Base-by-base conservation (phyloP, 345 rosid genomes). In the Brassica carinata region DNA sequence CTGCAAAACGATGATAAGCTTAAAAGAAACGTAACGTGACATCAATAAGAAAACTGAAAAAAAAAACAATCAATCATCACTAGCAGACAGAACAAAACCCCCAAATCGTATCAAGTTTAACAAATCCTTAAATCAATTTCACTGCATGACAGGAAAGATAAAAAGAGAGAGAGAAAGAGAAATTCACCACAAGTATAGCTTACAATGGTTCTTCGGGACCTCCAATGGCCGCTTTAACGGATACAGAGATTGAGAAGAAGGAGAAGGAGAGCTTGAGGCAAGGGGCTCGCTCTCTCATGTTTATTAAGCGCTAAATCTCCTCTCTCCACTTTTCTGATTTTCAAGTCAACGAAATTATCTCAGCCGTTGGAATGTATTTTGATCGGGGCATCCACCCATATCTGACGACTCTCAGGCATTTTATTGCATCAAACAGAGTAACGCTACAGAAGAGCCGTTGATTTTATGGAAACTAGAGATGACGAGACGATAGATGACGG, bases 171-270 rank as follows among this genome's bases (percentile, higher is more conserved):
- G 8, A 53, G 19, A 5, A 3, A 58, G 63, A 66, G 17, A 55
- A 38, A 3, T 10, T 72, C 15, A 81, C 80, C 73, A 58, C 8
- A 71, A 64, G 4, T 14, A 53, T 0, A 66, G 78, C 53, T 64
- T 38, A 0, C 64, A 29, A 19, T 57, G 69, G 77, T 71, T 65
- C 69, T 58, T 71, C 6, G 43, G 65, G 45, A 76, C 1, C 64
- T 65, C 73, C 77, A 76, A 71, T 81, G 81, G 74, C 74, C 83
- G 83, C 67, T 75, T 74, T 8, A 81, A 55, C 27, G 27, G 73
- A 64, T 38, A 18, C 31, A 67, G 5, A 69, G 29, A 59, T 51
- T 58, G 26, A 61, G 36, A 38, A 23, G 26, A 23, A 23, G 26
- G 26, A 23, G 18, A 62, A n/a, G 57, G 30, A 53, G 64, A 27